Base-by-base conservation (phyloP, 495 filamentous ascomycete genomes). In the Articulospora tetracladia region DNA sequence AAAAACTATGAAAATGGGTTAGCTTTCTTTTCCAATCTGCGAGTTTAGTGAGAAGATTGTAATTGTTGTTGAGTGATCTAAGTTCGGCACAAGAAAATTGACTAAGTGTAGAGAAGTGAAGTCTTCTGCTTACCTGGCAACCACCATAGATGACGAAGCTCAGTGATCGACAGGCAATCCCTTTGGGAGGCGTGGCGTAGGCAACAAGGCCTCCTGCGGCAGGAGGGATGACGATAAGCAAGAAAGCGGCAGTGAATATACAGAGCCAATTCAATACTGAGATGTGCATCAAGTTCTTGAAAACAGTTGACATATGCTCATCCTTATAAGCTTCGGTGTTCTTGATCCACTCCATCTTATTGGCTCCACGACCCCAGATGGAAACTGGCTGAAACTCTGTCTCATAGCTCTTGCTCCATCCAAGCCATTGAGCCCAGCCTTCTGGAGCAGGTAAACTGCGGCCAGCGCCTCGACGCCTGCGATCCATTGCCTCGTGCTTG, bases 161-260 rank as follows among this genome's bases (percentile, higher is more conserved):
- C 3, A 57, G 12, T n/a, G 53, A 56, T 13, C 56, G 51, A 52
- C 65, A 69, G 8, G 26, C 53, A 26, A 62, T 13, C 1, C 59
- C 59, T 7, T 20, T n/a, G 1, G 59, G 53, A 4, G 59, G 59
- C 8, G 55, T 60, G 53, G 62, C 76, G 15, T 74, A 57, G 0
- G 63, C 52, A 36, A 74, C 71, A 50, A 72, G 59, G 19, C 67
- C 64, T 6, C 72, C 59, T 27, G 79, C 74, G 24, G 66, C 70
- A 1, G 67, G 60, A 20, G 59, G 59, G 11, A 63, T 20, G 17
- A 63, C 55, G 13, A 78, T 62, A 3, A 74, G 63, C 11, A 72
- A 61, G 1, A 65, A 55, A 11, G 72, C 57, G 24, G 69, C 71
- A 34, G 62, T 53, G 0, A 63, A 34, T 10, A 63, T 46, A 23